Conservation (phyloP, 345 rosid species). For the Gossypium rotundifolium region DNA sequence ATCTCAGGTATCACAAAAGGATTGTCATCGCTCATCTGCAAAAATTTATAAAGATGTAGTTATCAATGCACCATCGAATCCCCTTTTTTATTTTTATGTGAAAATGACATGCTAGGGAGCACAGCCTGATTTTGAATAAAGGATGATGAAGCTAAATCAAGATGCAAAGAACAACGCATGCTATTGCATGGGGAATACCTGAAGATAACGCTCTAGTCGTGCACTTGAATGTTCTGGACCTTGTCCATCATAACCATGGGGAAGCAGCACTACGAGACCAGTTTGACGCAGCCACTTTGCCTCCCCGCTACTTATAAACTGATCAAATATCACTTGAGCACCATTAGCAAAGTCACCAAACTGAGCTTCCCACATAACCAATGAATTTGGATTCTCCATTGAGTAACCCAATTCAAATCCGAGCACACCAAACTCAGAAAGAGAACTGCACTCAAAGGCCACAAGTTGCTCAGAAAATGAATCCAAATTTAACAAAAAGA, state of each 20-base stretch:
- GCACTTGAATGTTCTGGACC: conserved; percentile 93
- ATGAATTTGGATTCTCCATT: conserved; percentile 76
- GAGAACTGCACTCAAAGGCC: conserved; percentile 48
- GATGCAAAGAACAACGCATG: background rate
- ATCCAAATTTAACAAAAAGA: background rate
- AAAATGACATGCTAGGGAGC: background rate
- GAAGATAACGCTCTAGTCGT: conserved; percentile 72
- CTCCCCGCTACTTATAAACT: conserved; percentile 76
- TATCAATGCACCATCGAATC: background rate
- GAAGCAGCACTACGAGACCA: conserved; percentile 73
- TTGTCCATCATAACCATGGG: conserved; percentile 84
- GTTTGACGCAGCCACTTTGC: conserved; percentile 82
- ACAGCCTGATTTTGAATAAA: background rate
- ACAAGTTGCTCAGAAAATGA: background rate
- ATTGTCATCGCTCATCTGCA: conserved; percentile 83
- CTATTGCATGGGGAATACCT: conserved; percentile 34
- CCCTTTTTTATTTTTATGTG: background rate
- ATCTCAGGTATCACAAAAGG: conserved; percentile 74
- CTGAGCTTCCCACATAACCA: conserved; percentile 87
- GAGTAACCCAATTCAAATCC: conserved; percentile 87
- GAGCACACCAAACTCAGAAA: conserved; percentile 78
- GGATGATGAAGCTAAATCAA: background rate
- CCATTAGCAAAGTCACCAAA: conserved; percentile 88
- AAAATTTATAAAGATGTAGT: conserved; percentile 4
- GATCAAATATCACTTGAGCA: conserved; percentile 79